These are phyloP conservation scores for Diaporthe ampelina DNA, from an alignment of 2,329 filamentous ascomycete genomes.

Conservation along the genomic window DNA sequence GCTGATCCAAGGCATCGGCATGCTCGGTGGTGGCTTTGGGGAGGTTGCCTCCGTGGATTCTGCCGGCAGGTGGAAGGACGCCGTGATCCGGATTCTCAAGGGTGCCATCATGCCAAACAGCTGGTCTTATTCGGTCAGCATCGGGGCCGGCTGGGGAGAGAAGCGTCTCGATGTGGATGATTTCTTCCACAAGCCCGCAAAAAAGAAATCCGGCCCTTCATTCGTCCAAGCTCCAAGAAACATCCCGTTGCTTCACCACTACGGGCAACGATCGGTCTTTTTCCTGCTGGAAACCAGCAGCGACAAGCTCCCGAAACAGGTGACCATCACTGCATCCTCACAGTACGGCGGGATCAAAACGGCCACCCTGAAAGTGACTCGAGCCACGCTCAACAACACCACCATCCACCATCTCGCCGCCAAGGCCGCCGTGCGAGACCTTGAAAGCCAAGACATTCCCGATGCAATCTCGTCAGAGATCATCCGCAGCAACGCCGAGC, in stretches of 20 bases:
- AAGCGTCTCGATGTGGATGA: neutral
- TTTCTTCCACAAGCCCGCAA: neutral
- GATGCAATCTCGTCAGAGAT: neutral
- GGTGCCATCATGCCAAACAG: neutral
- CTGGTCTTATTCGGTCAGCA: neutral
- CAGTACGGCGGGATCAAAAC: neutral
- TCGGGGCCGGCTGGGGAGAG: neutral
- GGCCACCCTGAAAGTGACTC: neutral
- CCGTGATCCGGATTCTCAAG: conserved; percentile 2
- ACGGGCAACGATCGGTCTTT: neutral
- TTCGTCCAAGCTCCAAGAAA: neutral
- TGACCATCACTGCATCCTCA: neutral
- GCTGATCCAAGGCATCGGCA: neutral
- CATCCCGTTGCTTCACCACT: neutral
- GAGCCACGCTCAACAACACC: neutral
- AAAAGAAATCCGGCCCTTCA: neutral
- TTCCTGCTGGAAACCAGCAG: neutral
- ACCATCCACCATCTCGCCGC: conserved; percentile 8
- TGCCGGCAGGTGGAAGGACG: neutral
- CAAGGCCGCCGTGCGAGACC: neutral
- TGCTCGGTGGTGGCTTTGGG: neutral
- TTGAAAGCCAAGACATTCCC: neutral
- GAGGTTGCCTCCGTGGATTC: neutral
- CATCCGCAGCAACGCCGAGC: neutral
- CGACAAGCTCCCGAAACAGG: neutral